Evolutionary conservation across 441 rosid genomes (phyloP), one percentile per base, ranked within the genome.

Genomic region (Corymbia citriodora): DNA sequence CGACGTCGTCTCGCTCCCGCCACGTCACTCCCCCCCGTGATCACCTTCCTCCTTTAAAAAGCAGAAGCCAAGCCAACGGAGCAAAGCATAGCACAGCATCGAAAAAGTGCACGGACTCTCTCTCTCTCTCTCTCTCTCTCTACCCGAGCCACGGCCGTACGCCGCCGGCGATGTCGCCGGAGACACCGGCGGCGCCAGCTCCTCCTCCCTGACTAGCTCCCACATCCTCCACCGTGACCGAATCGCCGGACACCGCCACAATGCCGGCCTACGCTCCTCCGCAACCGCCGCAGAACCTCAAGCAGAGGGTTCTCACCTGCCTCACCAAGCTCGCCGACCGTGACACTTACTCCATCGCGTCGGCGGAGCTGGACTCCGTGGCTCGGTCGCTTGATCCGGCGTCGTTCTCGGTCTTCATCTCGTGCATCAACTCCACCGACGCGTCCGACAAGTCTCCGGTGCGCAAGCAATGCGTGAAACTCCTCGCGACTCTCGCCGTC

Each of bases 251-350:
- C 14, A 63, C 86, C 70, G 89, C 83, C 79, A 65, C 57, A 87
- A 36, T 68, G 88, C 70, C 87, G 19, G 89, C 87, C 85, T 23
- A 88, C 36, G 8, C 72, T 59, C 11, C 91, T 49, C n/a, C 87
- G 48, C 72, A 88, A 31, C 91, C 91, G 86, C 90, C 74, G 50
- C 90, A 93, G 45, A 92, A 91, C 87, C 59, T 95, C n/a, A 97
- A 95, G 90, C 95, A 94, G 27, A 94, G 94, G 87, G 92, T 97
- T 87, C 93, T 94, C 48, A 91, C 94, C 25, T 91, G 95, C 72
- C 92, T 96, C 70, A 94, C 94, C 8, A 98, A 98, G 94, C 97
- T 98, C 59, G 95, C 98, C 10, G 99, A 97, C 93, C 91, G 99
- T 33, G 99, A 98, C 92, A 98, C 99, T n/a, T 93, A 94, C 93